Percentiles rank a stretch among this genome's conserved stretches.
These are phyloP conservation scores for Spiraea crenata DNA, from an alignment of 331 rosid genomes.

Conservation along the genomic window DNA sequence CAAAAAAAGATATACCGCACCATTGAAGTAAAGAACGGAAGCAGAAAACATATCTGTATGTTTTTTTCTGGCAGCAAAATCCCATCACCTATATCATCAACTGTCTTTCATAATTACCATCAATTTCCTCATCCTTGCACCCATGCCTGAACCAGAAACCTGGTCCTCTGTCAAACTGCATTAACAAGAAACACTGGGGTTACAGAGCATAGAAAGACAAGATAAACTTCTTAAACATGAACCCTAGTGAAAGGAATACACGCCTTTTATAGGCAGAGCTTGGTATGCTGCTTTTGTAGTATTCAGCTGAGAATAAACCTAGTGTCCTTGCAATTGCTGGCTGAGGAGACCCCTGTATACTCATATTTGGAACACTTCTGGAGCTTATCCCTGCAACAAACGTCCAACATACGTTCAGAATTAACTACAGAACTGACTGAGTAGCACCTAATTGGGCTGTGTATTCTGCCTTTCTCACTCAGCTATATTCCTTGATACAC, in stretches of 20 bases:
- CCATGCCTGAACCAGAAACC: conserved; percentile 9
- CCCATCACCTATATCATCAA: background rate
- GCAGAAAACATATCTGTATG: background rate
- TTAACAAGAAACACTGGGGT: background rate
- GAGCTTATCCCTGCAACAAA: conserved; percentile 47
- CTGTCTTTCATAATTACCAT: background rate
- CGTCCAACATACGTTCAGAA: conserved; percentile 8
- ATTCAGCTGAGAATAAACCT: conserved; percentile 42
- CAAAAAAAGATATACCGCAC: background rate
- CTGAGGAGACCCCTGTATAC: conserved; percentile 41
- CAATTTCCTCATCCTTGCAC: background rate
- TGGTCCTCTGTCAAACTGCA: conserved; percentile 22
- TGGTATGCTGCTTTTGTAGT: conserved; percentile 24
- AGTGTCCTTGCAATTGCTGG: conserved; percentile 29
- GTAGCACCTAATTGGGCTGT: background rate
- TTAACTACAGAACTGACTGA: background rate
- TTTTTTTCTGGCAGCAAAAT: background rate
- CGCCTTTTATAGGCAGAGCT: conserved; percentile 26
- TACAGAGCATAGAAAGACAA: background rate
- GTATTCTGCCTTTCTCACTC: background rate
- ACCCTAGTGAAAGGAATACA: background rate
- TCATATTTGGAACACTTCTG: conserved; percentile 29
- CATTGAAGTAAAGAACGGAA: background rate
- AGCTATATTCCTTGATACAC: background rate
- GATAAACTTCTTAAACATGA: background rate